A percentile compares a stretch with the other conserved stretches of the same genome.
Evolutionary conservation across 495 filamentous ascomycete genomes (phyloP).

Genomic region (Trichoderma erinaceum): DNA sequence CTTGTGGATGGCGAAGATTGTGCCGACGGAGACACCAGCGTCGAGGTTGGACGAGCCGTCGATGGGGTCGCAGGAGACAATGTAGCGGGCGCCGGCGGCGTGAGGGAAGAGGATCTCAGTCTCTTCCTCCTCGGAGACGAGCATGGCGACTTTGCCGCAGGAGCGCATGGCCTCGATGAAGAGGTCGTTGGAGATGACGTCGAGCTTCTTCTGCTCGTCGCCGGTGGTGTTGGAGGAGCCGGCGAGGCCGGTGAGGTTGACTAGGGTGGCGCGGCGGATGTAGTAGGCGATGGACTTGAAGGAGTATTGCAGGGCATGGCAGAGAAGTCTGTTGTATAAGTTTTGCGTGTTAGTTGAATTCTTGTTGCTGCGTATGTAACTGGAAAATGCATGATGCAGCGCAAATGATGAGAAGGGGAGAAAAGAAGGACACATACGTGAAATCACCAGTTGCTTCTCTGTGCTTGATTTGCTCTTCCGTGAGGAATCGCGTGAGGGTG

Average conservation of each 20-base stretch:
- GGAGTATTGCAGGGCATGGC: conserved; percentile 96
- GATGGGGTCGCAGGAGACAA: conserved; percentile 95
- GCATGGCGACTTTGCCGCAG: conserved; percentile 77
- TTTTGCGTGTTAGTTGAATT: not conserved
- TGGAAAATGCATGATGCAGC: not conserved
- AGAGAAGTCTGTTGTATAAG: conserved; percentile 55
- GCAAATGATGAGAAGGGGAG: not conserved
- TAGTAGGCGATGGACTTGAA: conserved; percentile 99
- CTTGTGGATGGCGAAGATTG: conserved; percentile 94
- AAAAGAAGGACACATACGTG: conserved; percentile 55
- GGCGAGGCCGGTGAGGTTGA: conserved; percentile 91
- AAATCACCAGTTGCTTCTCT: conserved; percentile 97
- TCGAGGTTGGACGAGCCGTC: conserved; percentile 97
- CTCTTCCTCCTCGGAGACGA: conserved; percentile 97
- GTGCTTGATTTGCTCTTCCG: conserved; percentile 89
- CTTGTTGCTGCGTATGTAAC: not conserved
- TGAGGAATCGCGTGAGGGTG: conserved; percentile 90
- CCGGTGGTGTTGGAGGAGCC: conserved; percentile 93
- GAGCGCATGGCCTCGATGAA: conserved; percentile 92
- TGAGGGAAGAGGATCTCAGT: conserved; percentile 82
- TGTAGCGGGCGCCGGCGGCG: conserved; percentile 75
- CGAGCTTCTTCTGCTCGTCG: conserved; percentile 98
- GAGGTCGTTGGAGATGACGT: conserved; percentile 96
- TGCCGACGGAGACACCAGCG: conserved; percentile 95
- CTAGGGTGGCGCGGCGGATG: conserved; percentile 93